These are phyloP conservation scores for Thielaviopsis euricoi DNA, from an alignment of 2,329 filamentous ascomycete genomes.

Conservation along the genomic window DNA sequence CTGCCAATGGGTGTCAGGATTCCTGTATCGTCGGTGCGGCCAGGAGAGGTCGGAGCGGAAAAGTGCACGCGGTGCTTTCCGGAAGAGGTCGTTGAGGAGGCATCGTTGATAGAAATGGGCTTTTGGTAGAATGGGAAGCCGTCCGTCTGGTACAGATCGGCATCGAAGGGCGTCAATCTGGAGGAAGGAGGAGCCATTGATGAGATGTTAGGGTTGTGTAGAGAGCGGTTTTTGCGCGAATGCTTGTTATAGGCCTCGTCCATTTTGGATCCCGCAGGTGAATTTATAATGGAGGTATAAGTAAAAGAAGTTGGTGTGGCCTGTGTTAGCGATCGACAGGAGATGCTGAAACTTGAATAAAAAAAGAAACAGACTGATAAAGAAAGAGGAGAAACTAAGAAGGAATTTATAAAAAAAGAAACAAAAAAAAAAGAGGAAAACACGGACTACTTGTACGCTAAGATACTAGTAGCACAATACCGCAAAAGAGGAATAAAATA, in stretches of 20 bases:
- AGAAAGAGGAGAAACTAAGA: background rate
- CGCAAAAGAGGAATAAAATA: too few relatives aligned
- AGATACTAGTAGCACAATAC: too few relatives aligned
- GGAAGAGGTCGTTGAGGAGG: conserved; percentile 25
- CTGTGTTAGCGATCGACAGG: too few relatives aligned
- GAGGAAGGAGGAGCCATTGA: conserved; percentile 49
- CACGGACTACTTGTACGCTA: too few relatives aligned
- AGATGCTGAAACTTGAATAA: too few relatives aligned
- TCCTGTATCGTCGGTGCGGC: background rate
- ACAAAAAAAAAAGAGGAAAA: background rate
- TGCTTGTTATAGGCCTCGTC: conserved; percentile 46
- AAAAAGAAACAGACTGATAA: background rate
- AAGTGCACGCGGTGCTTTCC: conserved; percentile 23
- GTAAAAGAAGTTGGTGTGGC: background rate
- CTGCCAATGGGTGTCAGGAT: conserved; percentile 24
- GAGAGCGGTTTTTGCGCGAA: conserved; percentile 41
- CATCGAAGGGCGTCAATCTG: conserved; percentile 39
- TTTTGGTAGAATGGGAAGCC: conserved; percentile 2
- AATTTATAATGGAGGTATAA: background rate
- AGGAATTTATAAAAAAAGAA: background rate
- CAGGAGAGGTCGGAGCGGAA: conserved; percentile 38
- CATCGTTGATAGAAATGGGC: background rate
- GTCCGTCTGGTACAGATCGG: background rate
- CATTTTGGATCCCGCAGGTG: conserved; percentile 20
- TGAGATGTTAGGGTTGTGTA: conserved; percentile 39